phyloP scores from a whole-genome alignment of 768 basidiomycete genomes.

The Suillus luteus region DNA sequence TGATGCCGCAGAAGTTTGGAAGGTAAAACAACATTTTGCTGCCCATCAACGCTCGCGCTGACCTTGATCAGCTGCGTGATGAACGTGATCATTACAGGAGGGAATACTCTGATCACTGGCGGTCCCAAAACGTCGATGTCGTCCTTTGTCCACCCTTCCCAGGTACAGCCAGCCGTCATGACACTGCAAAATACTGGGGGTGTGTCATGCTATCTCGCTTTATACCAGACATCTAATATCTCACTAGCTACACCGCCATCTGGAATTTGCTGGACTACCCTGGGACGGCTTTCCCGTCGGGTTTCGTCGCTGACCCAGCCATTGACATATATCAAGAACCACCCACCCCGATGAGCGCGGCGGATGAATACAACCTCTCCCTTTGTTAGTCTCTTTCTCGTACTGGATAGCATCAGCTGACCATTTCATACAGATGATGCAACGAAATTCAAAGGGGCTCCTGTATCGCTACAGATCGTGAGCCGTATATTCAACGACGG shows the following conservation, averaged over 20 bases:
- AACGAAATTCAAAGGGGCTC: constrained; percentile 18
- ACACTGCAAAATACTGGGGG: constrained; percentile 38
- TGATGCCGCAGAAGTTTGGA: constrained; percentile 30
- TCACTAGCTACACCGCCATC: constrained; percentile 40
- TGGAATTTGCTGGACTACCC: constrained; percentile 48
- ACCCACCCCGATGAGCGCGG: constrained; percentile 19
- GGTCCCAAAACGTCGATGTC: constrained; percentile 37
- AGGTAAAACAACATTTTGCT: constrained; percentile 39
- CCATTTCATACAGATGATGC: constrained; percentile 24
- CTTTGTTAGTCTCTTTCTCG: constrained; percentile 15
- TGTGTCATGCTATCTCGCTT: constrained; percentile 19
- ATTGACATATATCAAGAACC: constrained; percentile 23
- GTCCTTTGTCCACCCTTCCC: constrained; percentile 39
- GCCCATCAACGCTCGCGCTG: constrained; percentile 14
- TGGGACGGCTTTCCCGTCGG: constrained; percentile 40
- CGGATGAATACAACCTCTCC: constrained; percentile 24
- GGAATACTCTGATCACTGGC: constrained; percentile 36
- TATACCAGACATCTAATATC: constrained; percentile 13
- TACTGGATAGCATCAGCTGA: constrained; percentile 10
- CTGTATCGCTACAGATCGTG: constrained; percentile 26
- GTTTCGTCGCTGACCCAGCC: constrained; percentile 15
- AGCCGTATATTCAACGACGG: constrained; percentile 30
- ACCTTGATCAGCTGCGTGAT: constrained; percentile 23
- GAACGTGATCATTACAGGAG: constrained; percentile 35
- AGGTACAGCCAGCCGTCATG: constrained; percentile 38